Percentiles rank a stretch among this genome's conserved stretches.
These are phyloP conservation scores for Nemania sp. DNA, from an alignment of 2,329 filamentous ascomycete genomes.

Conservation along the genomic window DNA sequence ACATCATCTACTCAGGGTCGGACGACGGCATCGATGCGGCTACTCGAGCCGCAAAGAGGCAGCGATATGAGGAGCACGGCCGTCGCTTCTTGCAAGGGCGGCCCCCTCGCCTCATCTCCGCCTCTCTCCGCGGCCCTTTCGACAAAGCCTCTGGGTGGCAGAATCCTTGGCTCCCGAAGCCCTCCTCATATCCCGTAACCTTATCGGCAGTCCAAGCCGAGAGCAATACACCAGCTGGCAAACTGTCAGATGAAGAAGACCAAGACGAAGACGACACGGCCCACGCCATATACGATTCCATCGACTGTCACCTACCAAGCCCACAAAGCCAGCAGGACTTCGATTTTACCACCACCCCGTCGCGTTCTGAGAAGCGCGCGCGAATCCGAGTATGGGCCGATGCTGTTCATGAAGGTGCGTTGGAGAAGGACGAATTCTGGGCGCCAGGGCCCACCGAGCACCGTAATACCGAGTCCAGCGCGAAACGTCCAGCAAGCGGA, in stretches of 20 bases:
- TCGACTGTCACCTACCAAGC: slow-evolving; percentile 47
- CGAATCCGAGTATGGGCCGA: slow-evolving; percentile 37
- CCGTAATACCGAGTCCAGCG: slow-evolving; percentile 13
- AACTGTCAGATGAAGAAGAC: slow-evolving; percentile 6
- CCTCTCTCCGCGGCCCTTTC: slow-evolving; percentile 65
- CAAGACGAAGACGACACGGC: slow-evolving; percentile 13
- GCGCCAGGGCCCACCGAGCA: slow-evolving; percentile 27
- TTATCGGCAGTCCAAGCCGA: slow-evolving; percentile 16
- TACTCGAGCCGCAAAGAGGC: slow-evolving; percentile 52
- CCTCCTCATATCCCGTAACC: slow-evolving; percentile 7
- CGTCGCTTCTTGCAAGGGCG: slow-evolving; percentile 60
- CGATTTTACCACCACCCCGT: slow-evolving; percentile 18
- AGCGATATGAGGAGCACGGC: slow-evolving; percentile 63
- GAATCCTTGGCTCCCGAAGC: slow-evolving; percentile 54
- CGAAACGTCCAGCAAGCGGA: slow-evolving; percentile 30
- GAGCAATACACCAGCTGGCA: slow-evolving; percentile 12
- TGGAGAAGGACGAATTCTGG: slow-evolving; percentile 38
- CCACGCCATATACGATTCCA: slow-evolving; percentile 27
- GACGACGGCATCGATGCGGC: slow-evolving; percentile 59
- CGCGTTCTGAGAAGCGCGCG: slow-evolving; percentile 26
- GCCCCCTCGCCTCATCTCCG: slow-evolving; percentile 60
- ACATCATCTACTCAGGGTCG: slow-evolving; percentile 58
- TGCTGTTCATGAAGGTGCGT: slow-evolving; percentile 20
- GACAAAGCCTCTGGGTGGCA: slow-evolving; percentile 51
- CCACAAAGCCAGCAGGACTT: slow-evolving; percentile 37